phyloP scores from a whole-genome alignment of 2,329 filamentous ascomycete species.

The Trichoderma koningiopsis region DNA sequence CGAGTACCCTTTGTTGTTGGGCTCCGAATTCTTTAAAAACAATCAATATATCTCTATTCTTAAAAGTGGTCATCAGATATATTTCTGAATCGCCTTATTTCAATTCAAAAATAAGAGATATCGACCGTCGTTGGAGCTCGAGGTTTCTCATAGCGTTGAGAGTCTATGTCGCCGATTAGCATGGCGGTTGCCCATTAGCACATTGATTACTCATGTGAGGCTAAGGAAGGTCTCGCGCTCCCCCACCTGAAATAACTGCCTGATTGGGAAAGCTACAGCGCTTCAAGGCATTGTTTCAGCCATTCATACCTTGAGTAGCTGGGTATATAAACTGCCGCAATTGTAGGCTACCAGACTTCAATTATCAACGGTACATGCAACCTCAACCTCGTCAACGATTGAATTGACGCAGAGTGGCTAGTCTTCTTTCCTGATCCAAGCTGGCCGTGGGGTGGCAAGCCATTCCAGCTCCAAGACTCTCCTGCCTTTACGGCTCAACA shows the following conservation, averaged over 20 bases:
- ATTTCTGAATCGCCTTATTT: not conserved
- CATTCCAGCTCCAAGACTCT: conserved; percentile 40
- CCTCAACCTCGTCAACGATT: not conserved
- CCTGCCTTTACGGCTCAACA: conserved; percentile 48
- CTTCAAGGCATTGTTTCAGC: conserved; percentile 26
- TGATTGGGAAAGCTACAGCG: conserved; percentile 22
- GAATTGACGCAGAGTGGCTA: conserved; percentile 46
- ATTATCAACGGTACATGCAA: not conserved
- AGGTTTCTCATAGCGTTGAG: too few species aligned
- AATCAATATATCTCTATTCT: too few species aligned
- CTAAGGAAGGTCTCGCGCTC: too few species aligned
- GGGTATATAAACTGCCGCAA: conserved; percentile 22
- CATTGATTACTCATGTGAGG: too few species aligned
- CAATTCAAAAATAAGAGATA: not conserved
- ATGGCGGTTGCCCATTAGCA: too few species aligned
- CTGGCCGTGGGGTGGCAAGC: conserved; percentile 43
- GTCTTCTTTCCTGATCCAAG: conserved; percentile 46
- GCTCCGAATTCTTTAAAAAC: too few species aligned
- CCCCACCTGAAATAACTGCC: not conserved
- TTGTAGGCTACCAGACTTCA: not conserved
- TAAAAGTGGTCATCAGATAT: not conserved
- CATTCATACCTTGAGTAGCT: conserved; percentile 17
- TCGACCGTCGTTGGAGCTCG: too few species aligned
- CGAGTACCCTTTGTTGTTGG: too few species aligned
- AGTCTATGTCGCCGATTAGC: too few species aligned